phyloP scores from a whole-genome alignment of 1,139 yeast genomes.

The Magnusiomyces tetraspermus region DNA sequence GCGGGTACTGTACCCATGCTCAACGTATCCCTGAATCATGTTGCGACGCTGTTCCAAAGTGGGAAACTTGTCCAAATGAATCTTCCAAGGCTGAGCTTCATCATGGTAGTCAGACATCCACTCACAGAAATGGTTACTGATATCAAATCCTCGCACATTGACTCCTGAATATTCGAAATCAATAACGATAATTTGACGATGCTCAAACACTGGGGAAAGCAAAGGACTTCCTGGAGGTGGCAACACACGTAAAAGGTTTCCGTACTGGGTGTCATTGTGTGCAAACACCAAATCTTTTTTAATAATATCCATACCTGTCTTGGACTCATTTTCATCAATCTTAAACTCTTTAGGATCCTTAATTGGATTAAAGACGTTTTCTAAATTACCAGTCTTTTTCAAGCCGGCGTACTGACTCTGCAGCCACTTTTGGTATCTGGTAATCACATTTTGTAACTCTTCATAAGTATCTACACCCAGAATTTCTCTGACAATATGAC shows the following conservation, averaged over 20 bases:
- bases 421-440: slow-evolving; percentile 55
- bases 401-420: slow-evolving; percentile 39
- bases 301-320: slow-evolving; percentile 32
- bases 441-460: slow-evolving; percentile 26
- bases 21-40: slow-evolving; percentile 63
- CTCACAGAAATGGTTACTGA: slow-evolving; percentile 61
- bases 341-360: neutral
- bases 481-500: slow-evolving; percentile 18
- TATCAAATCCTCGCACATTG: slow-evolving; percentile 82
- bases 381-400: neutral
- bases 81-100: slow-evolving; percentile 48
- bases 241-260: slow-evolving; percentile 50
- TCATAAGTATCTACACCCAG: slow-evolving; percentile 12
- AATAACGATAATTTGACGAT: slow-evolving; percentile 76
- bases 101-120: slow-evolving; percentile 79
- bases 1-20: slow-evolving; percentile 27
- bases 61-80: slow-evolving; percentile 55
- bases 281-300: slow-evolving; percentile 59
- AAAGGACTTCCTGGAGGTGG: slow-evolving; percentile 38
- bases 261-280: slow-evolving; percentile 94
- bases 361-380: neutral
- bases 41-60: slow-evolving; percentile 56
- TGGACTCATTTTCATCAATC: neutral
- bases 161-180: slow-evolving; percentile 96
- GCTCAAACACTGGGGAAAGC: slow-evolving; percentile 41